Evolutionary conservation across 352 stramenopile genomes (phyloP).

Genomic region (Globisporangium abappressorium): DNA sequence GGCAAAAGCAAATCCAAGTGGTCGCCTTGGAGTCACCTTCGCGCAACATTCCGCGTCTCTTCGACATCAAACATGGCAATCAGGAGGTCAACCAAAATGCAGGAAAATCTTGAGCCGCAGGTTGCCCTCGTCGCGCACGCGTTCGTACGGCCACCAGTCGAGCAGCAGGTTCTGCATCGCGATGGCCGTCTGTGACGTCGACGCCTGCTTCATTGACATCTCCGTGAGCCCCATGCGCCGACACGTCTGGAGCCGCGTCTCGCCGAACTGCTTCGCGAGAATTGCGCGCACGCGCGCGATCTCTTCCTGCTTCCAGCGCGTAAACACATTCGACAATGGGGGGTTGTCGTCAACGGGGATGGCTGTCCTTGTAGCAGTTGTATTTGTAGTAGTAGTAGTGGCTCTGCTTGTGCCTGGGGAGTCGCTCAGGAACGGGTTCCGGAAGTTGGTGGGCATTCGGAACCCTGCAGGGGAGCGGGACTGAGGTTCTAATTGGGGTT

Average conservation of each 20-base stretch:
- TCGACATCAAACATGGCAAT: slow-evolving; percentile 5
- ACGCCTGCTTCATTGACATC: slow-evolving; percentile 44
- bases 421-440: slow-evolving; percentile 14
- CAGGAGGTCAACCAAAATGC: slow-evolving; percentile 48
- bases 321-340: slow-evolving; percentile 44
- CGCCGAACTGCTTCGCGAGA: slow-evolving; percentile 56
- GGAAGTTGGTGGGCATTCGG: slow-evolving; percentile 1
- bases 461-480: not conserved
- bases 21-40: slow-evolving; percentile 26
- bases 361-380: slow-evolving; percentile 5
- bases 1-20: not conserved
- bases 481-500: slow-evolving; percentile 1
- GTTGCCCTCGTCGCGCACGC: slow-evolving; percentile 40
- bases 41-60: slow-evolving; percentile 34
- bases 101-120: slow-evolving; percentile 75
- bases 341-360: slow-evolving; percentile 1
- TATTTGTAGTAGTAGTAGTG: not conserved
- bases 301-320: slow-evolving; percentile 46
- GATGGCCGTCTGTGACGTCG: slow-evolving; percentile 45
- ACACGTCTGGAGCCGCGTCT: slow-evolving; percentile 55
- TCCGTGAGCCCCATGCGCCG: slow-evolving; percentile 67
- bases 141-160: slow-evolving; percentile 39
- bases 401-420: slow-evolving; percentile 6
- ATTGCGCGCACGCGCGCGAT: slow-evolving; percentile 42
- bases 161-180: slow-evolving; percentile 64